phyloP scores from a whole-genome alignment of 441 rosid genomes.

The Melastoma candidum region DNA sequence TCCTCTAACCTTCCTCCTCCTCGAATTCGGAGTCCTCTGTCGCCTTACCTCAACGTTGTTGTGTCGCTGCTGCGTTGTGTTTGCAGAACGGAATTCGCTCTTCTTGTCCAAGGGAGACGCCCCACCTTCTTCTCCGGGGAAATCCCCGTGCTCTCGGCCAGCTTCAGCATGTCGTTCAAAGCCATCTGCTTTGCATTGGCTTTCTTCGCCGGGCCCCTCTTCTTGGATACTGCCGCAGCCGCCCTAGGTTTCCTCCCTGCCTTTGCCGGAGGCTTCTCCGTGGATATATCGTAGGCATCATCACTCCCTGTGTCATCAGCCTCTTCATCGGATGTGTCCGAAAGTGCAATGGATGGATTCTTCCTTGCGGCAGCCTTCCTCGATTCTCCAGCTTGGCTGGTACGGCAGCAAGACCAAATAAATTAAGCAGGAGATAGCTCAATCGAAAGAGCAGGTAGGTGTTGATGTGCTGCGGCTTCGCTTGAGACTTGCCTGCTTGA shows the following conservation, averaged over 20 bases:
- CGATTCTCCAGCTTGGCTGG: conserved; percentile 27
- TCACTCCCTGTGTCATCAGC: conserved; percentile 15
- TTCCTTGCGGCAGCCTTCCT: conserved; percentile 32
- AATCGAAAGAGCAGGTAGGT: too few species aligned
- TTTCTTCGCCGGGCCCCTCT: conserved; percentile 46
- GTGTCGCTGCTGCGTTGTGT: conserved; percentile 12
- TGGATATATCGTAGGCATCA: conserved; percentile 21
- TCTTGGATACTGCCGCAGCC: conserved; percentile 36
- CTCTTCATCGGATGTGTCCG: conserved; percentile 29
- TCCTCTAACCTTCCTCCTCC: neutral
- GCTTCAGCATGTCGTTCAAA: conserved; percentile 44
- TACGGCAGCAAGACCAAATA: conserved; percentile 9
- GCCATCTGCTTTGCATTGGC: conserved; percentile 30
- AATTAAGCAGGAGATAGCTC: too few species aligned
- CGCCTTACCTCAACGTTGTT: conserved; percentile 12
- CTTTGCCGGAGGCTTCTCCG: conserved; percentile 23
- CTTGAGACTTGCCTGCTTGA: conserved; percentile 32
- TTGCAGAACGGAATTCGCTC: conserved; percentile 49
- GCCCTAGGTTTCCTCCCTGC: conserved; percentile 59
- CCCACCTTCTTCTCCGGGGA: conserved; percentile 81
- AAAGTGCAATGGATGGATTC: conserved; percentile 23
- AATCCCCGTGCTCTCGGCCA: conserved; percentile 28
- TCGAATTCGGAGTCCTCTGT: neutral
- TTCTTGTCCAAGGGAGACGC: conserved; percentile 88
- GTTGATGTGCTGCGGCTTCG: too few species aligned